Conservation (phyloP, 129 eudicot species). For the Logfia minima region DNA sequence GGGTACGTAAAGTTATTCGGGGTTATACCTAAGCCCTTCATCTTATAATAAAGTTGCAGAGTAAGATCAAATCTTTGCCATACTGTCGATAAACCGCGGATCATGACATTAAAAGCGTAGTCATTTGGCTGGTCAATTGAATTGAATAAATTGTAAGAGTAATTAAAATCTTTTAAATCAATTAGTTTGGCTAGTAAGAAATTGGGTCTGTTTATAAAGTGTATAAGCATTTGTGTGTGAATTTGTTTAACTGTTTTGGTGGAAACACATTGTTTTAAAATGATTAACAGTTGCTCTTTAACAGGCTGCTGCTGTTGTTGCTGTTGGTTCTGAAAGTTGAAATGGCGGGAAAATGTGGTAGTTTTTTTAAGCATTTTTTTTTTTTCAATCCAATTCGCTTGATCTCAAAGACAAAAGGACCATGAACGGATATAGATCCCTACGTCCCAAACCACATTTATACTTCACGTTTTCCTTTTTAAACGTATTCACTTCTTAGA, state of each 20-base stretch:
- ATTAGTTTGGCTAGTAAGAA: slow-evolving; percentile 54
- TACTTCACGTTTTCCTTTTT: too few species aligned
- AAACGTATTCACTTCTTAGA: too few species aligned
- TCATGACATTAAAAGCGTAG: slow-evolving; percentile 65
- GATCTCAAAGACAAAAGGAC: slow-evolving; percentile 8
- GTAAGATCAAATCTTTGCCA: slow-evolving; percentile 60
- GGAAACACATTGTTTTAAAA: slow-evolving; percentile 44
- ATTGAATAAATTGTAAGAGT: slow-evolving; percentile 46
- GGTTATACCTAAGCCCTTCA: slow-evolving; percentile 56
- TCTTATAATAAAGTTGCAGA: slow-evolving; percentile 42
- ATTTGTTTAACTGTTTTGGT: slow-evolving; percentile 56
- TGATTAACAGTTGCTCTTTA: slow-evolving; percentile 32
- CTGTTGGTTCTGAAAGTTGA: slow-evolving; percentile 24
- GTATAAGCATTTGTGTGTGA: slow-evolving; percentile 64
- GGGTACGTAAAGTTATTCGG: slow-evolving; percentile 85
- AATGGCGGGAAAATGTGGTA: slow-evolving; percentile 39
- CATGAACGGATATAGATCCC: too few species aligned
- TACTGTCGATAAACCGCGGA: slow-evolving; percentile 59
- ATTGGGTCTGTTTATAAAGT: slow-evolving; percentile 54
- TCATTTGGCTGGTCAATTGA: slow-evolving; percentile 61
- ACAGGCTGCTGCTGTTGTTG: slow-evolving; percentile 14
- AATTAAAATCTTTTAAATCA: slow-evolving; percentile 53
- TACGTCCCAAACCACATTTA: too few species aligned
- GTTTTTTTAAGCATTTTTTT: slow-evolving; percentile 34
- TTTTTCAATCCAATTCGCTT: background rate